Conservation (phyloP, 257 asterid genomes). For the Gentiana straminea region DNA sequence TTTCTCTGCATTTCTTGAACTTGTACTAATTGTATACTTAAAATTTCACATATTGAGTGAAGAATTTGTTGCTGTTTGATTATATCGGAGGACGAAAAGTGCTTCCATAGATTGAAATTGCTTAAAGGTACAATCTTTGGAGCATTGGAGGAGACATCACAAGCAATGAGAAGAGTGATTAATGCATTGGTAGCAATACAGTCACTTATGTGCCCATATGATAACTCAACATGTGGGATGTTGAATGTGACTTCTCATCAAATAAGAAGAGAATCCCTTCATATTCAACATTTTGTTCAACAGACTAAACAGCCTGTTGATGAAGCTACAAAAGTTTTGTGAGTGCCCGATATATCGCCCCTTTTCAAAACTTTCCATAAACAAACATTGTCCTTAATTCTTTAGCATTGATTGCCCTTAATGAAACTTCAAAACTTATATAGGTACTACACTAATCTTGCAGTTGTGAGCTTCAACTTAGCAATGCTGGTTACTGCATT, state of each 20-base stretch:
- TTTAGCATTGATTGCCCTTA: background rate
- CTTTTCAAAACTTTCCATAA: background rate
- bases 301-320: slow-evolving; percentile 20
- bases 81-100: slow-evolving; percentile 24
- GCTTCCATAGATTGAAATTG: slow-evolving; percentile 23
- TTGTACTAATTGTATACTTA: too few species aligned
- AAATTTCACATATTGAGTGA: background rate
- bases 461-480: slow-evolving; percentile 25
- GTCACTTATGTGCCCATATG: slow-evolving; percentile 23
- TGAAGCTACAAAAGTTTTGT: slow-evolving; percentile 30
- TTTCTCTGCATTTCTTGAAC: too few species aligned
- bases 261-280: slow-evolving; percentile 27
- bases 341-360: slow-evolving; percentile 3
- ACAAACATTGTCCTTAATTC: background rate
- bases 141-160: slow-evolving; percentile 27
- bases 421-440: slow-evolving; percentile 8
- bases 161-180: slow-evolving; percentile 27
- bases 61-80: slow-evolving; percentile 29
- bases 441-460: slow-evolving; percentile 37
- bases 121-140: slow-evolving; percentile 24
- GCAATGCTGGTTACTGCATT: slow-evolving; percentile 32
- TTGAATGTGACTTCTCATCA: slow-evolving; percentile 25
- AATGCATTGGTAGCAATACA: slow-evolving; percentile 29
- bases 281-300: slow-evolving; percentile 17
- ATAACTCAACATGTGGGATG: slow-evolving; percentile 19